phyloP scores from a whole-genome alignment of 306 rosid species.

The Cucurbita ficifolia region DNA sequence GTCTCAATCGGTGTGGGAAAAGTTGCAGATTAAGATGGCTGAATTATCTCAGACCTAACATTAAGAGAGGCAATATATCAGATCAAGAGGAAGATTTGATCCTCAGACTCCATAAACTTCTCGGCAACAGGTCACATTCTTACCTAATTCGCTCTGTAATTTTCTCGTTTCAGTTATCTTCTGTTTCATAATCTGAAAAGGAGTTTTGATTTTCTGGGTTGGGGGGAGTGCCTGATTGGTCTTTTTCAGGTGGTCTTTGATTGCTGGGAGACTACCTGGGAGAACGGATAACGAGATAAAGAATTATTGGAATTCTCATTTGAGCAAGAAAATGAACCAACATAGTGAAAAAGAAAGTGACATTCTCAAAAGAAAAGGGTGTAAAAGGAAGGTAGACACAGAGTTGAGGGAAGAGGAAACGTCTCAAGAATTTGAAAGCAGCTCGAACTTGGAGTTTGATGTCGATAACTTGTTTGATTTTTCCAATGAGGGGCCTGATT shows the following conservation, averaged over 20 bases:
- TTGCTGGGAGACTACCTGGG: conserved; percentile 57
- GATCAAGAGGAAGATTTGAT: conserved; percentile 63
- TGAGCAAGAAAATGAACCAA: conserved; percentile 40
- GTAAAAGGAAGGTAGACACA: conserved; percentile 2
- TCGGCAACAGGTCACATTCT: conserved; percentile 38
- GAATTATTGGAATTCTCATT: conserved; percentile 63
- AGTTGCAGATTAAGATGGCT: conserved; percentile 60
- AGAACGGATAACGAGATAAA: conserved; percentile 64
- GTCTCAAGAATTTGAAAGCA: conserved; percentile 11
- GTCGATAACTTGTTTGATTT: conserved; percentile 42
- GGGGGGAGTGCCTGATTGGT: neutral
- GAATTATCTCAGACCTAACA: conserved; percentile 54
- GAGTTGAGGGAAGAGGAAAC: conserved; percentile 18
- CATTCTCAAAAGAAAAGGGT: neutral
- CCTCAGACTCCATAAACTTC: conserved; percentile 50
- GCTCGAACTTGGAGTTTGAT: conserved; percentile 17
- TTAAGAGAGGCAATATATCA: conserved; percentile 56
- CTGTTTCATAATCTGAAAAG: neutral
- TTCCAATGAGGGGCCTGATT: conserved; percentile 34
- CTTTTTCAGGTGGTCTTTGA: conserved; percentile 47
- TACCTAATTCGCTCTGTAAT: neutral
- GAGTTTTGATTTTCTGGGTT: neutral
- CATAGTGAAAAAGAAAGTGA: conserved; percentile 17
- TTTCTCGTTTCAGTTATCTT: neutral
- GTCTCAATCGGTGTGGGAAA: conserved; percentile 45